Conservation (phyloP, 371 early-diverging fungal genomes). For the Apophysomyces trapeziformis region DNA sequence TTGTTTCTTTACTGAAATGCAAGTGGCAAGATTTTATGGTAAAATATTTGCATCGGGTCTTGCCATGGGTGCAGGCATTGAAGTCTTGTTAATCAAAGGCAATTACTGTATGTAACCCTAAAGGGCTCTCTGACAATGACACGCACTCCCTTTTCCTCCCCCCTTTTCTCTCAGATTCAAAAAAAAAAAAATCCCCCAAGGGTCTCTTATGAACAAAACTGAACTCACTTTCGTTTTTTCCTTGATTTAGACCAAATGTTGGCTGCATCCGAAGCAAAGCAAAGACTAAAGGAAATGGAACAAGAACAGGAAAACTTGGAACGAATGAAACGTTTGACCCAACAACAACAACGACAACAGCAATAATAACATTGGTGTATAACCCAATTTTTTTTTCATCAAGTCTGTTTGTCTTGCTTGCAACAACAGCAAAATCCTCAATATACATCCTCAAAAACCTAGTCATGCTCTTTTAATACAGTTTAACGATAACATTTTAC, state of each 20-base stretch:
- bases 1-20: background rate
- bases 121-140: too few species aligned
- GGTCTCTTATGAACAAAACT: too few species aligned
- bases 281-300: constrained; percentile 34
- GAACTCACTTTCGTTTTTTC: background rate
- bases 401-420: too few species aligned
- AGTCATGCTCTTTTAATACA: too few species aligned
- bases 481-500: too few species aligned
- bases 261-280: constrained; percentile 54
- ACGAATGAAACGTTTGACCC: constrained; percentile 31
- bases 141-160: background rate
- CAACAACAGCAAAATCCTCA: too few species aligned
- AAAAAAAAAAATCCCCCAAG: too few species aligned
- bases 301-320: constrained; percentile 44
- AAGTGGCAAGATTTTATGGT: constrained; percentile 35
- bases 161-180: background rate
- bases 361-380: background rate
- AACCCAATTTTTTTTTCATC: too few species aligned
- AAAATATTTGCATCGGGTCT: constrained; percentile 48
- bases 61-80: constrained; percentile 42
- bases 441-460: too few species aligned
- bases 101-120: constrained; percentile 44
- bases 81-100: constrained; percentile 46
- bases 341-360: constrained; percentile 2
- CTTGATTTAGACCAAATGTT: constrained; percentile 49